Percentiles rank a stretch among this genome's conserved stretches.
Evolutionary conservation across 495 filamentous ascomycete genomes (phyloP).

Genomic region (Lophiostoma macrostomum): DNA sequence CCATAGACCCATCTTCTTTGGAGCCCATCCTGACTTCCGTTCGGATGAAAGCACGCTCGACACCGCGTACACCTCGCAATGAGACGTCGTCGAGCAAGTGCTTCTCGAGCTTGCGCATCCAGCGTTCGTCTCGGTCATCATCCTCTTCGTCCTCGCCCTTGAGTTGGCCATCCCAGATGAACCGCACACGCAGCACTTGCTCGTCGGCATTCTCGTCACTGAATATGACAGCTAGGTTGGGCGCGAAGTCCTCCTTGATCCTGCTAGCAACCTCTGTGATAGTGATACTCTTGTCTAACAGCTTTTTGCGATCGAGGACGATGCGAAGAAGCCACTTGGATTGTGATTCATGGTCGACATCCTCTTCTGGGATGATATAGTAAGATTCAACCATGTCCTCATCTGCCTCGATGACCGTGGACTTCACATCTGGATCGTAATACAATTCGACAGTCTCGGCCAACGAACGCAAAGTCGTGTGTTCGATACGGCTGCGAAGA

Average conservation of each 20-base stretch:
- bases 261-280: constrained; percentile 88
- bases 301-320: constrained; percentile 84
- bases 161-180: constrained; percentile 51
- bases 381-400: constrained; percentile 94
- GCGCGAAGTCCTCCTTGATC: constrained; percentile 84
- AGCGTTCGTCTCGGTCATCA: constrained; percentile 77
- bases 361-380: constrained; percentile 89
- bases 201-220: constrained; percentile 97
- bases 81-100: constrained; percentile 88
- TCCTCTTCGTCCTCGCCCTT: constrained; percentile 68
- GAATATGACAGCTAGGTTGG: constrained; percentile 88
- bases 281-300: constrained; percentile 89
- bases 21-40: constrained; percentile 63
- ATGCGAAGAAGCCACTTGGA: constrained; percentile 95
- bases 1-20: constrained; percentile 64
- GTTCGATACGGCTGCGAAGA: constrained; percentile 83
- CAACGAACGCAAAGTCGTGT: constrained; percentile 90
- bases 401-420: constrained; percentile 83
- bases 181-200: constrained; percentile 89
- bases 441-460: constrained; percentile 91
- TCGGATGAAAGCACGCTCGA: constrained; percentile 90
- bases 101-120: constrained; percentile 85
- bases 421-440: constrained; percentile 88
- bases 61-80: constrained; percentile 81
- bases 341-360: constrained; percentile 68